phyloP scores from a whole-genome alignment of 345 rosid species.

The Melaleuca quinquenervia region DNA sequence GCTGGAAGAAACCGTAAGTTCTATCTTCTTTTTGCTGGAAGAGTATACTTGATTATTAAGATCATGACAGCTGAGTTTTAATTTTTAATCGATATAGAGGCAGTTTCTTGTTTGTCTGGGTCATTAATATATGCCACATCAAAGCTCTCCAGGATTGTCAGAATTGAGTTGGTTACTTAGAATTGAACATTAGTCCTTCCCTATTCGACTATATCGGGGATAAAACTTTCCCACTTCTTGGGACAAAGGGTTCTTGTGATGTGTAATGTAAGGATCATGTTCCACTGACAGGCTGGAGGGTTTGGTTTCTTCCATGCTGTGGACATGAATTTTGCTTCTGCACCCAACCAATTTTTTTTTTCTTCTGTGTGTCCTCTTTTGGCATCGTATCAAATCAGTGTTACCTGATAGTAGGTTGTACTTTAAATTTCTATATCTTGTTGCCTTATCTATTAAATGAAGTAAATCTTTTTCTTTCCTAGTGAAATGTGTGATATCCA shows the following conservation, averaged over 20 bases:
- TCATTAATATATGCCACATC: not conserved
- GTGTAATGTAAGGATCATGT: not conserved
- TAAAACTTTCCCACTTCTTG: not conserved
- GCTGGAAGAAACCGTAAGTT: conserved; percentile 79
- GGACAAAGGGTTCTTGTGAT: not conserved
- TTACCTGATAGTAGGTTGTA: not conserved
- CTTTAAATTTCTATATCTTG: not conserved
- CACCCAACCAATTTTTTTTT: too few relatives aligned
- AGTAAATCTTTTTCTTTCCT: not conserved
- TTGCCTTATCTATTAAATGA: not conserved
- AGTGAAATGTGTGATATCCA: not conserved
- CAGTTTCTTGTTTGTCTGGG: not conserved
- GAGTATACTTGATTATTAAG: not conserved
- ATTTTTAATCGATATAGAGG: not conserved
- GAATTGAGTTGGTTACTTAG: not conserved
- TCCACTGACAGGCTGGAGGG: not conserved
- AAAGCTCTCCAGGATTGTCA: not conserved
- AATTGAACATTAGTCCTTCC: not conserved
- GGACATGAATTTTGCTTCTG: not conserved
- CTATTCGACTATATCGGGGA: not conserved
- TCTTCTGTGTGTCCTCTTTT: not conserved
- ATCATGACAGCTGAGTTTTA: not conserved
- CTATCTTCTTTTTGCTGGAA: not conserved
- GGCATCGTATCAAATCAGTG: not conserved
- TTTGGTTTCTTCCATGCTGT: not conserved